Evolutionary conservation across 2,329 filamentous ascomycete species (phyloP), one percentile per base, ranked within the genome.

Genomic region (Acrodontium crateriforme): DNA sequence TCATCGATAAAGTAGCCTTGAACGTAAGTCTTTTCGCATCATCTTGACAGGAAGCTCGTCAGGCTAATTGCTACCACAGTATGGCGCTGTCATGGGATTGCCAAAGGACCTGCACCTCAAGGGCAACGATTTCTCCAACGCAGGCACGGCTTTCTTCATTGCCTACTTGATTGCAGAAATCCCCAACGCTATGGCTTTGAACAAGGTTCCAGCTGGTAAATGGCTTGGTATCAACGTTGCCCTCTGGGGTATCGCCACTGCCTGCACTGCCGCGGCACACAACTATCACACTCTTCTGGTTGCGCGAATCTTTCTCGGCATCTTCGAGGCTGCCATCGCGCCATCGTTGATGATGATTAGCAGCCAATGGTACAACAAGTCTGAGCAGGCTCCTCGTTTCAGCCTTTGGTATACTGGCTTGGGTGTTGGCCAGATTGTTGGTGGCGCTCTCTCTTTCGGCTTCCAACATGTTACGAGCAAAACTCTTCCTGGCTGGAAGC

Each of bases 361-460:
- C 1, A 56, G 58, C 3, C 66, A 66, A 55, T 49, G 45, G 44
- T 52, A 50, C 35, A 48, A 45, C 24, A 32, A 39, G 16, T 16
- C 37, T 16, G 71, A 79, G 41, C 74, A 78, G 47, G 71, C 73
- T 0, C 47, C 74, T 15, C 61, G 74, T 0, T 63, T 76, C 3
- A 71, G 71, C 0, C 63, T 65, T n/a, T 79, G 74, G 74, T 78
- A 78, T 38, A 59, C 67, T 3, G 74, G 69, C 0, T 76, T 70
- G 27, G 70, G 71, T 0, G 33, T 63, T 0, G 67, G 68, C 0
- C 72, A 63, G 5, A 69, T 75, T 21, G 31, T 71, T 9, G 71
- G 69, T 0, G 67, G 66, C 0, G 57, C 61, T 1, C 42, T 72
- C 10, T 70, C 70, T 0, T 74, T 63, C 32, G 71, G 67, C 0